Percentiles rank a stretch among this genome's conserved stretches.
These are phyloP conservation scores for Psilocybe cubensis DNA, from an alignment of 768 basidiomycete genomes.

Conservation along the genomic window DNA sequence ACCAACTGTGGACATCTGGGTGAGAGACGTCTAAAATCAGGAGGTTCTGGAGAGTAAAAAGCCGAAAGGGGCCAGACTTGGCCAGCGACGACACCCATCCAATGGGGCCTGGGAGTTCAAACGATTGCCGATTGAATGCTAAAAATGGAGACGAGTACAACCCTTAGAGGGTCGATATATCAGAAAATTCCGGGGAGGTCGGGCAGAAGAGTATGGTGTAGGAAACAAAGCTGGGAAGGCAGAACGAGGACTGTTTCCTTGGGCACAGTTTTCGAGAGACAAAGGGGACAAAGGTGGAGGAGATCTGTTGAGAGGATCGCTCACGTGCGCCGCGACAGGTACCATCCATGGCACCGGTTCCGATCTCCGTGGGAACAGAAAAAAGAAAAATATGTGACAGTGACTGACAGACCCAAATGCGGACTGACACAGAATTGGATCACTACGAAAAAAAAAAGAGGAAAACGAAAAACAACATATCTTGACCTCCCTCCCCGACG, in stretches of 20 bases:
- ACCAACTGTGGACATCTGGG: neutral
- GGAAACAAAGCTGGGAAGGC: neutral
- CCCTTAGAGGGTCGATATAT: slow-evolving; percentile 6
- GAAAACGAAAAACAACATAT: slow-evolving; percentile 3
- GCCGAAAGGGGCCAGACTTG: neutral
- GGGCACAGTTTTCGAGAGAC: slow-evolving; percentile 12
- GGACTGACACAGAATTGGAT: slow-evolving; percentile 8
- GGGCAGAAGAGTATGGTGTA: slow-evolving; percentile 5
- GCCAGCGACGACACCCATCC: slow-evolving; percentile 3
- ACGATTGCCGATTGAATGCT: slow-evolving; percentile 7
- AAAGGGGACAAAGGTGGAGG: slow-evolving; percentile 6
- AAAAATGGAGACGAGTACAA: slow-evolving; percentile 4
- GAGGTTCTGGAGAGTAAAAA: slow-evolving; percentile 1
- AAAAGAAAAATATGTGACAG: slow-evolving; percentile 10
- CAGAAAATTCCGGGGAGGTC: neutral
- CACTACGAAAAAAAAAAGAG: slow-evolving; percentile 23
- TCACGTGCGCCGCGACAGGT: slow-evolving; percentile 37
- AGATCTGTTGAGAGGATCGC: slow-evolving; percentile 1
- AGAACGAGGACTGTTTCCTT: slow-evolving; percentile 15
- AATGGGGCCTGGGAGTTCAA: slow-evolving; percentile 8
- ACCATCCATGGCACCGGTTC: slow-evolving; percentile 30
- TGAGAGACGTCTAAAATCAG: slow-evolving; percentile 11
- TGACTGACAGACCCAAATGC: neutral
- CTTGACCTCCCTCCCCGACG: slow-evolving; percentile 4
- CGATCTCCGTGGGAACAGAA: slow-evolving; percentile 32